These are phyloP conservation scores for Daldinia bambusicola DNA, from an alignment of 495 filamentous ascomycete species.

Conservation along the genomic window DNA sequence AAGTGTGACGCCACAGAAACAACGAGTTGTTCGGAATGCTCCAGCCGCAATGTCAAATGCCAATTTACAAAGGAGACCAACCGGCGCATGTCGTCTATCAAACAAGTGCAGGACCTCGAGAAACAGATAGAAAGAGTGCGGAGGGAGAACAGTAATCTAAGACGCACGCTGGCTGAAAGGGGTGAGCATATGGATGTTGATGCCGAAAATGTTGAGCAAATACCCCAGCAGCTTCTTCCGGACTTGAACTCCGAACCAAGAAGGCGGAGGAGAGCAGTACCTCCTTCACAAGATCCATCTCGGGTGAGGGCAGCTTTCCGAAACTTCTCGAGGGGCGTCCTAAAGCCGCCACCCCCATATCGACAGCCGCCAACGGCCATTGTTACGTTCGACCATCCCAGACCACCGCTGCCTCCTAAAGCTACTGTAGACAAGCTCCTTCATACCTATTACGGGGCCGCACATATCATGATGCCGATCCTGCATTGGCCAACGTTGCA, in stretches of 20 bases:
- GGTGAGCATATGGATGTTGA: constrained; percentile 71
- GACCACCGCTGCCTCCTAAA: constrained; percentile 76
- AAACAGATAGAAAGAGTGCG: constrained; percentile 83
- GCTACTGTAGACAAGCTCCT: constrained; percentile 79
- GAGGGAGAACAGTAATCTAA: constrained; percentile 76
- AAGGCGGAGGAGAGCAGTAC: constrained; percentile 66
- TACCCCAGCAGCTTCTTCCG: constrained; percentile 70
- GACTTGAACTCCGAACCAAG: constrained; percentile 73
- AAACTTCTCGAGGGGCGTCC: constrained; percentile 78
- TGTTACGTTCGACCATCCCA: constrained; percentile 60
- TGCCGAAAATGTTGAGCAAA: constrained; percentile 63
- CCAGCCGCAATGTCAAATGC: constrained; percentile 92
- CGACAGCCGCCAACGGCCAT: constrained; percentile 65
- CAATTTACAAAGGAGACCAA: constrained; percentile 99
- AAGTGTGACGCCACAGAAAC: constrained; percentile 99
- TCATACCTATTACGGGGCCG: constrained; percentile 74
- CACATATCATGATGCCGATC: constrained; percentile 84
- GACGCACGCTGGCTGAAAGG: constrained; percentile 65
- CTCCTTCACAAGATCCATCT: constrained; percentile 71
- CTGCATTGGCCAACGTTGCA: constrained; percentile 90
- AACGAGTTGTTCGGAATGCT: constrained; percentile 94
- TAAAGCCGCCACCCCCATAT: constrained; percentile 81
- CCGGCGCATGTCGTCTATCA: constrained; percentile 97
- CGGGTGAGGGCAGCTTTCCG: constrained; percentile 77
- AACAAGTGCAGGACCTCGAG: constrained; percentile 97